phyloP scores from a whole-genome alignment of 306 rosid genomes.

The Cucurbita argyrosperma region DNA sequence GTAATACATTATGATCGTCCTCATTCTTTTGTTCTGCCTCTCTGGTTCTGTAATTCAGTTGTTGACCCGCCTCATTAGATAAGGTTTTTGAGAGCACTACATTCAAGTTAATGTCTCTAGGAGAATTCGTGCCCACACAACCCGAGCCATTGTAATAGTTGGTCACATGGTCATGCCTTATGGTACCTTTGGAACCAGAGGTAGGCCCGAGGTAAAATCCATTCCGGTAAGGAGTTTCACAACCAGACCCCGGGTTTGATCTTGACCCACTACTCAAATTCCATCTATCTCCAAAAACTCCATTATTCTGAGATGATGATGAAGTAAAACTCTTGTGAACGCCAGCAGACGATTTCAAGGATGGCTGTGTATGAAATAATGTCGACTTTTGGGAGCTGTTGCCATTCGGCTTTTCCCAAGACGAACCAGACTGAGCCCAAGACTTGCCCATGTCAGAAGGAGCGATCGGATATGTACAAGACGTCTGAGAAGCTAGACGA shows the following conservation, averaged over 20 bases:
- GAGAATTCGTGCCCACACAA: slow-evolving; percentile 32
- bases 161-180: slow-evolving; percentile 34
- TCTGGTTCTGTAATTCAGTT: slow-evolving; percentile 18
- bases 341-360: background rate
- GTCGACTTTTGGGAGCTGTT: background rate
- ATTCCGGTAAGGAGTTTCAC: slow-evolving; percentile 35
- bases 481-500: slow-evolving; percentile 3
- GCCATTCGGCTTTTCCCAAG: slow-evolving; percentile 2
- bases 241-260: slow-evolving; percentile 30
- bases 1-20: slow-evolving; percentile 35
- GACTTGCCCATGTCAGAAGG: slow-evolving; percentile 2
- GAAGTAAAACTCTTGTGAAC: slow-evolving; percentile 2
- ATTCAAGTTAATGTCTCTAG: slow-evolving; percentile 58
- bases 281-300: slow-evolving; percentile 23
- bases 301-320: background rate
- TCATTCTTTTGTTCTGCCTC: slow-evolving; percentile 34
- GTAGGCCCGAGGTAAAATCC: slow-evolving; percentile 50
- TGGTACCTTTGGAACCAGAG: slow-evolving; percentile 47
- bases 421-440: slow-evolving; percentile 6
- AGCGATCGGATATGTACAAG: background rate
- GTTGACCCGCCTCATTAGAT: slow-evolving; percentile 21
- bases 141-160: slow-evolving; percentile 32
- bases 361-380: background rate
- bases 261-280: slow-evolving; percentile 37
- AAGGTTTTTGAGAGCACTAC: slow-evolving; percentile 40